These are phyloP conservation scores for Talaromyces rugulosus DNA, from an alignment of 2,329 filamentous ascomycete species.

Conservation along the genomic window DNA sequence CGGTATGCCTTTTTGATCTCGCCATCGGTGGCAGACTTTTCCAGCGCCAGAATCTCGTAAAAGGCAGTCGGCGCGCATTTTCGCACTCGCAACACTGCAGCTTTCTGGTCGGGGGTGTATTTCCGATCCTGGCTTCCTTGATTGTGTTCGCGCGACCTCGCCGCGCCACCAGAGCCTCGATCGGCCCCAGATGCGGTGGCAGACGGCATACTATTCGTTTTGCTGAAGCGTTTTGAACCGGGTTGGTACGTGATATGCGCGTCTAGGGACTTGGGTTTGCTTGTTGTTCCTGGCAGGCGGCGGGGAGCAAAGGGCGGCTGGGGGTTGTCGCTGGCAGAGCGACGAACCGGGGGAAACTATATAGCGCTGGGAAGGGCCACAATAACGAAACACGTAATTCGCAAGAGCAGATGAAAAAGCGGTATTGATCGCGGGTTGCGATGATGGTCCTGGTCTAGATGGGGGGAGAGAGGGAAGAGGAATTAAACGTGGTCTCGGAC, in stretches of 20 bases:
- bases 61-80: conserved; percentile 81
- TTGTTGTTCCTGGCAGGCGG: neutral
- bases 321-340: neutral
- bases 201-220: conserved; percentile 31
- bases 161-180: conserved; percentile 32
- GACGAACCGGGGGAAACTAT: neutral
- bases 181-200: conserved; percentile 46
- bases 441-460: neutral
- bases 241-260: neutral
- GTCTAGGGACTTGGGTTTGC: neutral
- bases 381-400: neutral
- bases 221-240: neutral
- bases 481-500: neutral
- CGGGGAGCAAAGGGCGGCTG: neutral
- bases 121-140: conserved; percentile 52
- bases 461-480: neutral
- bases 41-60: conserved; percentile 86
- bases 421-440: neutral
- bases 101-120: conserved; percentile 86
- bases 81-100: conserved; percentile 83
- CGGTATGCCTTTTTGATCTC: conserved; percentile 98
- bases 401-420: neutral
- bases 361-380: neutral
- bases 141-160: conserved; percentile 45
- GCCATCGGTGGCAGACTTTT: conserved; percentile 63